Base-by-base conservation (phyloP, 1,284 basidiomycete genomes). In the Xerocomus alliaceus region DNA sequence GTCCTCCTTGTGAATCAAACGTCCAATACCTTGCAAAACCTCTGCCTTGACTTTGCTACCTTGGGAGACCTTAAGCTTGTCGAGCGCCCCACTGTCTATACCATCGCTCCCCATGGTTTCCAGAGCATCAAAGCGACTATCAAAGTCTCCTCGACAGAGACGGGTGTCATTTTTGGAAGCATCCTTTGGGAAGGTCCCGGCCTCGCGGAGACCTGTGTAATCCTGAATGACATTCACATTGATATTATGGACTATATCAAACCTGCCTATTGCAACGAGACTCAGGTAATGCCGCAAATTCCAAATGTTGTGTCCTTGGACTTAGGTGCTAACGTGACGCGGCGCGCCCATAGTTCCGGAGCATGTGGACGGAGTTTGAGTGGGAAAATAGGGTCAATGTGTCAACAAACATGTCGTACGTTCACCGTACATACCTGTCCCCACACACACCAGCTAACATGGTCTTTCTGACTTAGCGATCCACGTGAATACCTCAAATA, bases 181-280 rank as follows among this genome's bases (percentile, higher is more conserved):
- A 98, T 99, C 68, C 89, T 97, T 22, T 99, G 97, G 90, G 94
- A 97, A 68, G 93, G 92, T n/a, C 88, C 89, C 7, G 92, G 90
- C 50, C 88, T 95, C 68, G 84, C 89, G 0, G 94, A 97, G 73
- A 89, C 89, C 52, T 94, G 89, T 77, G 95, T 94, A 41, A 96
- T 99, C 52, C 78, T 98, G 71, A 98, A 95, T 77, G 97, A 98
- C 78, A 96, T 98, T 62, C 95, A 98, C 78, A 94, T 98, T 67
- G 97, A 99, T 78, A 98, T 99, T 68, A 97, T 99, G 93, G 97
- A 98, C 78, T 99, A 98, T 78, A 99, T 99, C 82, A 95, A 97
- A 77, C 96, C 97, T 0, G 94, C 95, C 6, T 93, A 93, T 73
- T 97, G 95, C 79, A 97, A 91, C 61, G 97, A 99, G 77, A 89